A percentile compares a stretch with the other conserved stretches of the same genome.
Evolutionary conservation across 1,139 yeast species (phyloP).

Genomic region (Pichia sp.): DNA sequence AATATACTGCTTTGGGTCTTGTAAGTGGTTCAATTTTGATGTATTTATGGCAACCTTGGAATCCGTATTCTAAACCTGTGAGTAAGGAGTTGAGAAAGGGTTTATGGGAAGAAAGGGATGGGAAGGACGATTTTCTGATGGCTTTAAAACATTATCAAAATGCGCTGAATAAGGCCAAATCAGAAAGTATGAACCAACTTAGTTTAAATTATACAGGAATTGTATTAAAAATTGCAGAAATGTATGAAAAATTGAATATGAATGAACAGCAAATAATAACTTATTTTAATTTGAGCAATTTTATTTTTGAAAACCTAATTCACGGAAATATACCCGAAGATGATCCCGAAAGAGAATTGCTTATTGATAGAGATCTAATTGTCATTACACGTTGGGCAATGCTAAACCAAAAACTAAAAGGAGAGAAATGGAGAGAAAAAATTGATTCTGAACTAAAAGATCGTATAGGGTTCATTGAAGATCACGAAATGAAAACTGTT

Average conservation of each 20-base stretch:
- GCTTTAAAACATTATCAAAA: slow-evolving; percentile 63
- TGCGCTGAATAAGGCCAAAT: slow-evolving; percentile 41
- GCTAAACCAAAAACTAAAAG: slow-evolving; percentile 13
- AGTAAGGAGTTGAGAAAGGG: slow-evolving; percentile 69
- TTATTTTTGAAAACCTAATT: slow-evolving; percentile 24
- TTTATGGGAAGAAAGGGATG: slow-evolving; percentile 77
- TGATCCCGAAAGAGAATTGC: slow-evolving; percentile 22
- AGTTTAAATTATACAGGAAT: slow-evolving; percentile 78
- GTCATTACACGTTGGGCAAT: slow-evolving; percentile 24
- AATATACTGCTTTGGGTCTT: slow-evolving; percentile 10
- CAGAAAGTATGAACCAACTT: slow-evolving; percentile 44
- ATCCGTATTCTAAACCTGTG: slow-evolving; percentile 37
- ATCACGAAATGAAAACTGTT: slow-evolving; percentile 8
- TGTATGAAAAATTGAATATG: slow-evolving; percentile 42
- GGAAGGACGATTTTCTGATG: slow-evolving; percentile 50
- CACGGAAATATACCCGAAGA: slow-evolving; percentile 15
- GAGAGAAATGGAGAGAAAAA: slow-evolving; percentile 11
- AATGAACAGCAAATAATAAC: slow-evolving; percentile 19
- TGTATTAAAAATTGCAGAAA: slow-evolving; percentile 78
- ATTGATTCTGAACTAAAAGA: slow-evolving; percentile 16
- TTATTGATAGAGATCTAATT: slow-evolving; percentile 25
- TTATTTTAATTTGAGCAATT: slow-evolving; percentile 22
- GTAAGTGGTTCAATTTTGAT: slow-evolving; percentile 16
- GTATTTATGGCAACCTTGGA: slow-evolving; percentile 32
- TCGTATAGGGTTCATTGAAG: slow-evolving; percentile 24